phyloP scores from a whole-genome alignment of 1,139 yeast genomes.

The Pichiaceae sp. region DNA sequence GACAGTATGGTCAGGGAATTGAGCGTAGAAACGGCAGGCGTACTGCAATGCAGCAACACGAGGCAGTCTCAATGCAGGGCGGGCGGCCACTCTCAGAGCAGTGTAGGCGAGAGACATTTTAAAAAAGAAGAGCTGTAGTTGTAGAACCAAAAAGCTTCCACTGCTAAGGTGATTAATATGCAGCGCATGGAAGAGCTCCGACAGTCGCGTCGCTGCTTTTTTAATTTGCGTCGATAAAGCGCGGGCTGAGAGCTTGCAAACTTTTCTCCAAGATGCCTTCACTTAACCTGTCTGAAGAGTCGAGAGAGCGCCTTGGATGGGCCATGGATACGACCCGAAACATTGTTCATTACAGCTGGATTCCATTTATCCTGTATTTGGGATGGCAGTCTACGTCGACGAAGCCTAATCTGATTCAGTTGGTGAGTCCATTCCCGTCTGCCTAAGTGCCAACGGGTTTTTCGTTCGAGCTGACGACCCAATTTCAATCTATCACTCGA shows the following conservation, averaged over 20 bases:
- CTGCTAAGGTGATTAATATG: background rate
- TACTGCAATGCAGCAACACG: slow-evolving; percentile 8
- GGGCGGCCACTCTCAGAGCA: slow-evolving; percentile 27
- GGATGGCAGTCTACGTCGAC: slow-evolving; percentile 87
- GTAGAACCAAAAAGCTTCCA: background rate
- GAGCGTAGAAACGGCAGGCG: slow-evolving; percentile 22
- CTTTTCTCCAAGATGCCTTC: slow-evolving; percentile 17
- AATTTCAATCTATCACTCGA: too few species aligned
- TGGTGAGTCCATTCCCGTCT: slow-evolving; percentile 29
- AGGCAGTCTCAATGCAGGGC: slow-evolving; percentile 21
- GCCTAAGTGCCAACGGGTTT: too few species aligned
- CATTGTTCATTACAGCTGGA: slow-evolving; percentile 92
- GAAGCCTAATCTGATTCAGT: slow-evolving; percentile 67
- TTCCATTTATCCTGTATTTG: slow-evolving; percentile 86
- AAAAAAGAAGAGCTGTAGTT: background rate
- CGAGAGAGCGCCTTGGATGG: slow-evolving; percentile 82
- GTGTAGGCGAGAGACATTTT: slow-evolving; percentile 22
- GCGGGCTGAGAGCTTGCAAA: too few species aligned
- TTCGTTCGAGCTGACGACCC: too few species aligned
- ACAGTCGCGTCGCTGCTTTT: background rate
- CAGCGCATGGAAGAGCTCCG: background rate
- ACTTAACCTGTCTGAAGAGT: slow-evolving; percentile 52
- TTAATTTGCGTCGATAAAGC: background rate
- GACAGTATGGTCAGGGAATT: slow-evolving; percentile 53
- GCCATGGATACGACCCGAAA: slow-evolving; percentile 78